A percentile compares a stretch with the other conserved stretches of the same genome.
phyloP scores from a whole-genome alignment of 495 filamentous ascomycete genomes.

The Lasiosphaeris hirsuta region DNA sequence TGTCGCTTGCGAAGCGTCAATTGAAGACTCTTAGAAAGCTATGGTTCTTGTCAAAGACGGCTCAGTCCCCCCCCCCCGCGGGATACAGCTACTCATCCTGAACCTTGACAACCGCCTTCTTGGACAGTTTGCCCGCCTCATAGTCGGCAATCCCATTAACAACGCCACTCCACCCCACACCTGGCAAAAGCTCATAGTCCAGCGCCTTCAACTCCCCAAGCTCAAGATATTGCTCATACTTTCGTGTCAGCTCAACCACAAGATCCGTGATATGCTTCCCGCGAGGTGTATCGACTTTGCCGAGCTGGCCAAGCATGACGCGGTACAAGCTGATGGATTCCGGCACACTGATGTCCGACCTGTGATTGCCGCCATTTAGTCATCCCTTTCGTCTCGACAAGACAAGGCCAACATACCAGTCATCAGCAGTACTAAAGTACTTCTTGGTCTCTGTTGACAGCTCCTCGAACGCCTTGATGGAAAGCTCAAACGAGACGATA shows the following conservation, averaged over 20 bases:
- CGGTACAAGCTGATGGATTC: slow-evolving; percentile 20
- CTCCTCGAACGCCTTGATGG: slow-evolving; percentile 27
- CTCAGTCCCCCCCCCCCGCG: too few species aligned
- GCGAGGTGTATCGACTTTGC: slow-evolving; percentile 1
- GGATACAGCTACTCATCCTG: not conserved
- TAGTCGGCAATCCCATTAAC: slow-evolving; percentile 16
- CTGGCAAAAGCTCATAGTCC: slow-evolving; percentile 21
- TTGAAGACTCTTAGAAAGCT: too few species aligned
- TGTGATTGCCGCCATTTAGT: not conserved
- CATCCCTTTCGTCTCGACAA: not conserved
- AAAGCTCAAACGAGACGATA: slow-evolving; percentile 31
- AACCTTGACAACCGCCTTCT: slow-evolving; percentile 21
- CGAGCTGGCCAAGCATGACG: slow-evolving; percentile 20
- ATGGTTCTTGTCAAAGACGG: too few species aligned
- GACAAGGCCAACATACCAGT: slow-evolving; percentile 30
- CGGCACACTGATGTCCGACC: slow-evolving; percentile 16
- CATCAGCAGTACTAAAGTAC: slow-evolving; percentile 42
- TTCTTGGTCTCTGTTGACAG: slow-evolving; percentile 26
- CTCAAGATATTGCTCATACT: slow-evolving; percentile 19
- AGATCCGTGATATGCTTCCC: slow-evolving; percentile 11
- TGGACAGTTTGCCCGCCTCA: slow-evolving; percentile 17
- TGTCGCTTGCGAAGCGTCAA: too few species aligned
- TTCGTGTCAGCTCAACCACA: slow-evolving; percentile 7
- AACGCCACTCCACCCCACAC: slow-evolving; percentile 19
- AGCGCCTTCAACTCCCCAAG: slow-evolving; percentile 14